phyloP scores from a whole-genome alignment of 805 yeast genomes.

The Cyberlindnera suaveolens region DNA sequence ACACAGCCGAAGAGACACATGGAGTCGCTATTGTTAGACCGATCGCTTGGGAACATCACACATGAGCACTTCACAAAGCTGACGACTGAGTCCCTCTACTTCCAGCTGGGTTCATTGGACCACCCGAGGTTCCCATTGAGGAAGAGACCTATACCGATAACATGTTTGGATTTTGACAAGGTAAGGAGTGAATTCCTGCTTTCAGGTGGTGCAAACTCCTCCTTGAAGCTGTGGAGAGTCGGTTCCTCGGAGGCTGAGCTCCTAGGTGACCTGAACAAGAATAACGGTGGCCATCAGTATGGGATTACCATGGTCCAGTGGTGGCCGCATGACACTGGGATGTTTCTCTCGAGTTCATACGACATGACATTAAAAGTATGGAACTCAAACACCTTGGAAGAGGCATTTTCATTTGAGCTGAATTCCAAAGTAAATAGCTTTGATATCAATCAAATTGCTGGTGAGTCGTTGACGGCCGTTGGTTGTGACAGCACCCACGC shows the following conservation, averaged over 20 bases:
- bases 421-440: constrained; percentile 59
- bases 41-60: constrained; percentile 2
- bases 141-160: constrained; percentile 34
- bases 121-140: constrained; percentile 15
- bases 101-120: constrained; percentile 15
- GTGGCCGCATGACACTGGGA: constrained; percentile 88
- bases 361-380: constrained; percentile 74
- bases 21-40: constrained; percentile 2
- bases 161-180: constrained; percentile 51
- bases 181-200: constrained; percentile 34
- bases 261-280: constrained; percentile 20
- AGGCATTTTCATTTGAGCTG: constrained; percentile 61
- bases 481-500: constrained; percentile 68
- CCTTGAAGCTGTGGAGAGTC: constrained; percentile 62
- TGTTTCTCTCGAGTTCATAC: constrained; percentile 78
- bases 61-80: constrained; percentile 10
- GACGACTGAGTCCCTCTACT: constrained; percentile 21
- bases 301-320: constrained; percentile 73
- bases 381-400: constrained; percentile 66
- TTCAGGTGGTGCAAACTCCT: constrained; percentile 71
- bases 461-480: constrained; percentile 54
- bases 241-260: constrained; percentile 3
- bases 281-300: constrained; percentile 47
- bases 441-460: constrained; percentile 46
- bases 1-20: not conserved